These are phyloP conservation scores for Penicillium nordicum DNA, from an alignment of 2,329 filamentous ascomycete species.

Conservation along the genomic window DNA sequence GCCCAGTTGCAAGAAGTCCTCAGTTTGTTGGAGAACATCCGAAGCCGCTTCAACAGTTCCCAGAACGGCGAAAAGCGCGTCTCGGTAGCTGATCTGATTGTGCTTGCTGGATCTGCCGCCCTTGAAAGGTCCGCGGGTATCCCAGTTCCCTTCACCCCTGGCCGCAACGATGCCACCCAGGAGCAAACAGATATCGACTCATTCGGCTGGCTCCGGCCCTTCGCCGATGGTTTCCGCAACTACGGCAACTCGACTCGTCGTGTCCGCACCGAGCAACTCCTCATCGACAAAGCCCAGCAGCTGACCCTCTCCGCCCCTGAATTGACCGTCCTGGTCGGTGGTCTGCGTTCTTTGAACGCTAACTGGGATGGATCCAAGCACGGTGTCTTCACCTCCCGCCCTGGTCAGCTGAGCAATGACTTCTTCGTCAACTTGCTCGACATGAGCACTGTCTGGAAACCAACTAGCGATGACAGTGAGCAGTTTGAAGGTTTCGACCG, in stretches of 20 bases:
- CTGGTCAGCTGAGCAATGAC: conserved; percentile 70
- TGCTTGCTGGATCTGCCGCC: conserved; percentile 67
- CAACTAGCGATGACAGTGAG: conserved; percentile 51
- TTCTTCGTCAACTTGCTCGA: conserved; percentile 80
- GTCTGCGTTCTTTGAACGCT: conserved; percentile 64
- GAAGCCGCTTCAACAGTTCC: conserved; percentile 62
- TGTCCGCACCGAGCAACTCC: conserved; percentile 64
- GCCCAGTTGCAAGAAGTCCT: conserved; percentile 62
- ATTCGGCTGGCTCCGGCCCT: conserved; percentile 64
- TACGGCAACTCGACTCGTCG: conserved; percentile 62
- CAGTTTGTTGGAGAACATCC: conserved; percentile 59
- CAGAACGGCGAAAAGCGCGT: conserved; percentile 62
- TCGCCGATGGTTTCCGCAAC: conserved; percentile 76
- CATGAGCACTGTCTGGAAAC: conserved; percentile 62
- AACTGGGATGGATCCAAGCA: conserved; percentile 68
- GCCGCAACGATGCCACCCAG: conserved; percentile 67
- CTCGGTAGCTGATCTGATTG: conserved; percentile 74
- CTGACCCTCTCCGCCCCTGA: conserved; percentile 69
- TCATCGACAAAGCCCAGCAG: conserved; percentile 69
- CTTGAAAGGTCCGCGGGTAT: conserved; percentile 68
- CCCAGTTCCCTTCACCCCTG: conserved; percentile 67
- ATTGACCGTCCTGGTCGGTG: conserved; percentile 67
- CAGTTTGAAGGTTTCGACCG: conserved; percentile 63
- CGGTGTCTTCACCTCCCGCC: conserved; percentile 66
- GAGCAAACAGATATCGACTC: conserved; percentile 68